These are phyloP conservation scores for Curvularia sp. DNA, from an alignment of 2,329 filamentous ascomycete species.

Conservation along the genomic window DNA sequence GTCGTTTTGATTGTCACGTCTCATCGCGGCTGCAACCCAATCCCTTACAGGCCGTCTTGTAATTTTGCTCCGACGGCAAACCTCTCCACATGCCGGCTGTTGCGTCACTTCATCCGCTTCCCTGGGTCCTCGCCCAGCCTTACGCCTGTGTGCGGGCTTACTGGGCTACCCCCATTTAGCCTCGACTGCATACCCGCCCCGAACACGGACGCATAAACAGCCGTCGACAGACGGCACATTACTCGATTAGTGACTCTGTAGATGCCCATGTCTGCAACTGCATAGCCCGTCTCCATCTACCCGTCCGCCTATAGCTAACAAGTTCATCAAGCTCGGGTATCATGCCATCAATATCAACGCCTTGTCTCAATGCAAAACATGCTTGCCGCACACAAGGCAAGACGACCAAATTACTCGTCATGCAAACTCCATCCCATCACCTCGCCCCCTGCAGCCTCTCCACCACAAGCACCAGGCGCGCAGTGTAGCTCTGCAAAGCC, in stretches of 20 bases:
- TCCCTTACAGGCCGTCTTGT: constrained; percentile 5
- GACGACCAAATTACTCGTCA: background rate
- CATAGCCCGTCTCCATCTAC: background rate
- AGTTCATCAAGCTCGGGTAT: constrained; percentile 10
- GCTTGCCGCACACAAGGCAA: background rate
- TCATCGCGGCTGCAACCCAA: constrained; percentile 11
- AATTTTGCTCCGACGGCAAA: constrained; percentile 21
- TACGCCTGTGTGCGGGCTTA: constrained; percentile 14
- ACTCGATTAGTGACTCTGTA: constrained; percentile 11
- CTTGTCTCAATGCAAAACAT: background rate
- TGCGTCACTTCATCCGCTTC: constrained; percentile 23
- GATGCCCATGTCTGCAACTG: constrained; percentile 8
- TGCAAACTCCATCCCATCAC: constrained; percentile 11
- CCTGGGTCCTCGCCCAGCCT: constrained; percentile 23
- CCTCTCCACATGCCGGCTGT: constrained; percentile 17
- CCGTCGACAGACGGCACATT: constrained; percentile 3
- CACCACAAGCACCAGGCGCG: constrained; percentile 61
- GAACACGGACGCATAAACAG: constrained; percentile 2
- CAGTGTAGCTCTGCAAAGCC: constrained; percentile 59
- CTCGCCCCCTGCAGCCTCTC: constrained; percentile 50
- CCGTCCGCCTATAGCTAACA: background rate
- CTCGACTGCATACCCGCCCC: constrained; percentile 13
- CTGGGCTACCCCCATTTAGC: constrained; percentile 22
- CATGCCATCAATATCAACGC: constrained; percentile 6
- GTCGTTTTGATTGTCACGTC: constrained; percentile 7